Conservation (phyloP, 805 yeast species). For the Nakazawaea molendinolei region DNA sequence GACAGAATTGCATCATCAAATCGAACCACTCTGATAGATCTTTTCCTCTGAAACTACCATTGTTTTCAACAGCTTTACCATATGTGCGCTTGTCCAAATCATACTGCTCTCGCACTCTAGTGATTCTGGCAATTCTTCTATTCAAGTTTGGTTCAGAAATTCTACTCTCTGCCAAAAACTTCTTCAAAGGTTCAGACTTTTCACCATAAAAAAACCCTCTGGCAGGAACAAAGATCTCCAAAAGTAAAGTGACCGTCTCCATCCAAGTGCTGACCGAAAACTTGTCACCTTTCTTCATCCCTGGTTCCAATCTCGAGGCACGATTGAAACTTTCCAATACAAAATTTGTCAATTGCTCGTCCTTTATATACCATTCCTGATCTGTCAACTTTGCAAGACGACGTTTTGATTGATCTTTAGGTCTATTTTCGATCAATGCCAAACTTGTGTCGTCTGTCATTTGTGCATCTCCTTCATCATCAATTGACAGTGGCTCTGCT, state of each 20-base stretch:
- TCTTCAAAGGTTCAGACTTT: slow-evolving; percentile 61
- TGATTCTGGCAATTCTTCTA: slow-evolving; percentile 63
- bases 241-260: slow-evolving; percentile 72
- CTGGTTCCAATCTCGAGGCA: slow-evolving; percentile 43
- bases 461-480: slow-evolving; percentile 14
- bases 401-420: neutral
- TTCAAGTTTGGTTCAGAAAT: slow-evolving; percentile 61
- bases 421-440: slow-evolving; percentile 8
- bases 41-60: slow-evolving; percentile 65
- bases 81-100: slow-evolving; percentile 24
- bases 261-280: slow-evolving; percentile 78
- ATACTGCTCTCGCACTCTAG: slow-evolving; percentile 55
- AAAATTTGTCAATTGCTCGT: slow-evolving; percentile 25
- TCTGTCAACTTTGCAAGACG: slow-evolving; percentile 15
- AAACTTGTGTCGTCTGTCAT: slow-evolving; percentile 14
- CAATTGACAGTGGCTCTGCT: slow-evolving; percentile 12
- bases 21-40: slow-evolving; percentile 79
- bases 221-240: slow-evolving; percentile 76
- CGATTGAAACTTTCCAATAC: slow-evolving; percentile 40
- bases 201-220: slow-evolving; percentile 76
- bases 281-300: slow-evolving; percentile 41
- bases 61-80: slow-evolving; percentile 24
- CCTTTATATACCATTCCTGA: slow-evolving; percentile 22
- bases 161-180: slow-evolving; percentile 56
- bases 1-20: slow-evolving; percentile 71